Conservation (phyloP, 1,284 basidiomycete species). For the Singerocomus inundabilis region DNA sequence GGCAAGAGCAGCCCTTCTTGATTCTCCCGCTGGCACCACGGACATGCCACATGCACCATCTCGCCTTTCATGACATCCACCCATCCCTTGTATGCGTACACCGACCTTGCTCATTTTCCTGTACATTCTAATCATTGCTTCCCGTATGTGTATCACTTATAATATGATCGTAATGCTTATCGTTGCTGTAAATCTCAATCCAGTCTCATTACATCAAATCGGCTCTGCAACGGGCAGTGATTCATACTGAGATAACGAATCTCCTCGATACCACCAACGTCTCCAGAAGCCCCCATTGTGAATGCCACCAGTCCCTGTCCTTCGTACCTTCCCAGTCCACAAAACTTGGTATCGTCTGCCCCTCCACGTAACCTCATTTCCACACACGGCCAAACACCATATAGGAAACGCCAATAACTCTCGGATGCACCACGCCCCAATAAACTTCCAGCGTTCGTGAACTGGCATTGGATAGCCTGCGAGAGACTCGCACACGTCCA, state of each 20-base stretch:
- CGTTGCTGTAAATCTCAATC: conserved; percentile 29
- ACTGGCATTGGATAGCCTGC: conserved; percentile 64
- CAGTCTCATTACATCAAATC: conserved; percentile 23
- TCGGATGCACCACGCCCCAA: conserved; percentile 73
- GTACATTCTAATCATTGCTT: conserved; percentile 36
- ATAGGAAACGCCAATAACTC: conserved; percentile 85
- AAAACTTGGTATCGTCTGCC: conserved; percentile 66
- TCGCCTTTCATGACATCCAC: conserved; percentile 26
- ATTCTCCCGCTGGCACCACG: conserved; percentile 25
- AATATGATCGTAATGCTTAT: conserved; percentile 34
- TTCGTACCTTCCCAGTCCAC: conserved; percentile 60
- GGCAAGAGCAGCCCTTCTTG: conserved; percentile 29
- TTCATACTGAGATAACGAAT: conserved; percentile 17
- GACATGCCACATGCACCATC: conserved; percentile 23
- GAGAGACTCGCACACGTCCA: conserved; percentile 71
- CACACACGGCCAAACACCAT: conserved; percentile 77
- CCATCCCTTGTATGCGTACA: conserved; percentile 34
- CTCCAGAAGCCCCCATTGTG: conserved; percentile 7
- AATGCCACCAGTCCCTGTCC: conserved; percentile 3
- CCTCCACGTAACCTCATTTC: conserved; percentile 82
- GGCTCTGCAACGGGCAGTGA: conserved; percentile 14
- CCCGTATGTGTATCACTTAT: conserved; percentile 35
- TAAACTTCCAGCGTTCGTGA: conserved; percentile 55
- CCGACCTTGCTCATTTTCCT: conserved; percentile 27
- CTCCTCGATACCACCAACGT: conserved; percentile 13